Evolutionary conservation across 106 monocot genomes (phyloP).

Genomic region (Acanthochlamys bracteata): DNA sequence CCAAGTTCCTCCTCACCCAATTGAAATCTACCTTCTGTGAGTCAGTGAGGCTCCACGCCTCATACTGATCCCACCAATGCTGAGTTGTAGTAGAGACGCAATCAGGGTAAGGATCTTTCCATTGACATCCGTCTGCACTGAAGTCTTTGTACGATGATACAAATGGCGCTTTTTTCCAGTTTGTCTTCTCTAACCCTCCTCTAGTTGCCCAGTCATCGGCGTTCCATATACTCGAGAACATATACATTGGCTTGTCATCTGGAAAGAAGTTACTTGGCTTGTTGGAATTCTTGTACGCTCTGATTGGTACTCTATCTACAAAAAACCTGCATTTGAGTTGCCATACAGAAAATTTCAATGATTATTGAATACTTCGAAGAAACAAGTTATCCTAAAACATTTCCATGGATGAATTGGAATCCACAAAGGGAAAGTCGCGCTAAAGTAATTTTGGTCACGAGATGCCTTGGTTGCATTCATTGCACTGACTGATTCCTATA

Average conservation of each 20-base stretch:
- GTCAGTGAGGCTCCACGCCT: conserved; percentile 57
- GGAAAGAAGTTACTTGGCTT: conserved; percentile 86
- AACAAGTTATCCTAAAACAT: too few relatives aligned
- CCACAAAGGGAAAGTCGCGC: too few relatives aligned
- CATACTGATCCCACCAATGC: conserved; percentile 89
- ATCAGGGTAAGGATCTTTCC: conserved; percentile 64
- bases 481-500: background rate
- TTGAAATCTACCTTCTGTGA: conserved; percentile 52
- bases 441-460: too few relatives aligned
- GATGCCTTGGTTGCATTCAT: too few relatives aligned
- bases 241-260: conserved; percentile 80
- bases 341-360: too few relatives aligned
- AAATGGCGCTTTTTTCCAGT: conserved; percentile 87
- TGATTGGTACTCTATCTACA: conserved; percentile 68
- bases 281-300: conserved; percentile 58
- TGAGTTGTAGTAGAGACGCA: conserved; percentile 64
- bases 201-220: conserved; percentile 99
- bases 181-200: conserved; percentile 90
- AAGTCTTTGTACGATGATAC: conserved; percentile 88
- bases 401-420: too few relatives aligned
- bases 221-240: conserved; percentile 99
- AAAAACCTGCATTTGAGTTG: conserved; percentile 56
- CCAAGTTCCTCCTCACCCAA: conserved; percentile 83
- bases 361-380: too few relatives aligned
- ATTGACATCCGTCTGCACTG: conserved; percentile 55